A percentile compares a stretch with the other conserved stretches of the same genome.
phyloP scores from a whole-genome alignment of 2,329 filamentous ascomycete genomes.

The Xylaria sp. region DNA sequence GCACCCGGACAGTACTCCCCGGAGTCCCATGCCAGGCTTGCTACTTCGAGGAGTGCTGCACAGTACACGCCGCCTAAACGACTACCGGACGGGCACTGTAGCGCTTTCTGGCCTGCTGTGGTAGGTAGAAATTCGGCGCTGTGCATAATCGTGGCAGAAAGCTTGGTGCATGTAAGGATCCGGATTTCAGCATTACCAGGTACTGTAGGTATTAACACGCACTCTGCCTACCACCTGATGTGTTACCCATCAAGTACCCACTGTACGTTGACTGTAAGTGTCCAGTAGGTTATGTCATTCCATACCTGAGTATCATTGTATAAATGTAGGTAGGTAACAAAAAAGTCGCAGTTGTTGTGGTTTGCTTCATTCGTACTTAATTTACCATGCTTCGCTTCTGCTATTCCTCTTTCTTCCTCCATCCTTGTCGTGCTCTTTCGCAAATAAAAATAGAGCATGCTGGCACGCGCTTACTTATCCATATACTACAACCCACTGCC shows the following conservation, averaged over 20 bases:
- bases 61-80: background rate
- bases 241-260: constrained; percentile 7
- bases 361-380: background rate
- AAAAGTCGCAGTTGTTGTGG: background rate
- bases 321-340: background rate
- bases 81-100: constrained; percentile 1
- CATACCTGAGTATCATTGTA: background rate
- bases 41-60: background rate
- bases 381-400: background rate
- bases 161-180: constrained; percentile 22
- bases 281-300: background rate
- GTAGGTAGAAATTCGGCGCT: constrained; percentile 11
- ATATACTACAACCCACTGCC: background rate
- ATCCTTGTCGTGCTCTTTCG: constrained; percentile 5
- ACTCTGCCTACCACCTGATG: constrained; percentile 6
- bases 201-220: constrained; percentile 1
- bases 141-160: constrained; percentile 21
- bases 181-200: constrained; percentile 13
- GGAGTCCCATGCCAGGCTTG: background rate
- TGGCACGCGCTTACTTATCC: constrained; percentile 25
- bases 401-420: background rate
- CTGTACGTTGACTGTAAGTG: background rate
- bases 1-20: background rate
- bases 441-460: constrained; percentile 30
- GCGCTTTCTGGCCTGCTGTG: background rate